Evolutionary conservation across 2,329 filamentous ascomycete species (phyloP), one percentile per base, ranked within the genome.

Genomic region (Ceratocystis variospora): DNA sequence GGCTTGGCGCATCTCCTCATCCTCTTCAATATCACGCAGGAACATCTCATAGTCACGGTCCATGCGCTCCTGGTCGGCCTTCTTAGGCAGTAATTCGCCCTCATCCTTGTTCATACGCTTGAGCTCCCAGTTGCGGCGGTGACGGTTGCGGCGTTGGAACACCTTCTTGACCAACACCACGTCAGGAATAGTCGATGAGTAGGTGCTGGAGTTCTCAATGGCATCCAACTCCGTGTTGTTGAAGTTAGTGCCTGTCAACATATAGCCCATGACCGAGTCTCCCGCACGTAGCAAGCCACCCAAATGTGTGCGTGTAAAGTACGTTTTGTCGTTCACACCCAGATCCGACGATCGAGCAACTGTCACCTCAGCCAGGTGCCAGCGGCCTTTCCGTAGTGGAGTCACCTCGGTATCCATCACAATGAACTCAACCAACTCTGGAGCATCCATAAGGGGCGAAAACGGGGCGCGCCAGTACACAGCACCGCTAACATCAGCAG

Each of bases 11-110:
- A 96, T 80, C 73, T 99, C 94, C 64, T 88, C 83, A 74, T 99
- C 94, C 74, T 97, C 92, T 77, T 99, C 95, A 10, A 99, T 90
- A 75, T 99, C 94, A 59, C 88, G 87, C 80, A 99, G 79, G 84
- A 99, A 99, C 83, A 92, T 85, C 79, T 99, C 94, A 77, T 96
- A 99, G 76, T 99, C 94, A 70, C 87, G 84, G 74, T 97, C 92
- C 79, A 96, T 85, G 69, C 86, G 85, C 68, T 92, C 89, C 73
- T 93, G 88, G 74, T 97, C 92, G 68, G 90, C 81, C 78, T 96
- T 90, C 79, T 89, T 87, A 45, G 90, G 89, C 70, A 92, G 78
- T 75, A 95, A 81, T 70, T 96, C 93, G 70, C 88, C 88, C 74
- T 96, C 90, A 69, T 97, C 92, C 77, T 85, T 88, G 70, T 82